Conservation (phyloP, 2,329 filamentous ascomycete species). For the Nectriaceae sp. region DNA sequence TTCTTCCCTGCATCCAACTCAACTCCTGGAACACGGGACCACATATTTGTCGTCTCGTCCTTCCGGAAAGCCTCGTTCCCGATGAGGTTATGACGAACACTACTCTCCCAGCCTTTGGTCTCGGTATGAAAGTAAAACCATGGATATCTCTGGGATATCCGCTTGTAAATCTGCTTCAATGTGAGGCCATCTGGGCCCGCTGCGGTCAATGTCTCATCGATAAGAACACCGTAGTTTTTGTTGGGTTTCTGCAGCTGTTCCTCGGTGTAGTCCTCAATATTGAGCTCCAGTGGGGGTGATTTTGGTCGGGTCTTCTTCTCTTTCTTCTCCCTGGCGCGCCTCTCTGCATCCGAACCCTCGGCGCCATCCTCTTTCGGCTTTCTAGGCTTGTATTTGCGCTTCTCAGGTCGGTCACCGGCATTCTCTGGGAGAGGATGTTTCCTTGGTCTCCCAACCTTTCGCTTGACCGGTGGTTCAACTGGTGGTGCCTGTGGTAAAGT, state of each 20-base stretch:
- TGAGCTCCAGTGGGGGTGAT: slow-evolving; percentile 60
- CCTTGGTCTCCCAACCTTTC: slow-evolving; percentile 65
- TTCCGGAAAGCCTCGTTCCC: slow-evolving; percentile 63
- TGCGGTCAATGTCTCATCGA: slow-evolving; percentile 59
- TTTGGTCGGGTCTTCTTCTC: slow-evolving; percentile 61
- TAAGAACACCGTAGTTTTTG: slow-evolving; percentile 63
- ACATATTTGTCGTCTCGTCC: slow-evolving; percentile 56
- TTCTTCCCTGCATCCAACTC: slow-evolving; percentile 64
- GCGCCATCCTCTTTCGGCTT: slow-evolving; percentile 58
- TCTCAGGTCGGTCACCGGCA: slow-evolving; percentile 56
- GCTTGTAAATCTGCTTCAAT: slow-evolving; percentile 64
- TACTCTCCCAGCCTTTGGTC: slow-evolving; percentile 67
- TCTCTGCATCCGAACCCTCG: slow-evolving; percentile 58
- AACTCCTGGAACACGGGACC: slow-evolving; percentile 59
- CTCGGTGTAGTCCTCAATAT: slow-evolving; percentile 56
- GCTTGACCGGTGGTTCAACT: slow-evolving; percentile 56
- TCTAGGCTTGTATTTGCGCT: slow-evolving; percentile 67
- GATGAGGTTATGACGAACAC: slow-evolving; percentile 64
- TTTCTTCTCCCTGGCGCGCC: slow-evolving; percentile 58
- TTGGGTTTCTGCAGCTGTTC: slow-evolving; percentile 62
- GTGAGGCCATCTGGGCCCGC: slow-evolving; percentile 56
- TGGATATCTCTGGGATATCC: slow-evolving; percentile 58
- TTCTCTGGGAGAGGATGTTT: slow-evolving; percentile 64
- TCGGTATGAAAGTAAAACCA: slow-evolving; percentile 62
- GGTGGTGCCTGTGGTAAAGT: slow-evolving; percentile 49